These are phyloP conservation scores for Byssochlamys sp. DNA, from an alignment of 2,329 filamentous ascomycete genomes.

Conservation along the genomic window DNA sequence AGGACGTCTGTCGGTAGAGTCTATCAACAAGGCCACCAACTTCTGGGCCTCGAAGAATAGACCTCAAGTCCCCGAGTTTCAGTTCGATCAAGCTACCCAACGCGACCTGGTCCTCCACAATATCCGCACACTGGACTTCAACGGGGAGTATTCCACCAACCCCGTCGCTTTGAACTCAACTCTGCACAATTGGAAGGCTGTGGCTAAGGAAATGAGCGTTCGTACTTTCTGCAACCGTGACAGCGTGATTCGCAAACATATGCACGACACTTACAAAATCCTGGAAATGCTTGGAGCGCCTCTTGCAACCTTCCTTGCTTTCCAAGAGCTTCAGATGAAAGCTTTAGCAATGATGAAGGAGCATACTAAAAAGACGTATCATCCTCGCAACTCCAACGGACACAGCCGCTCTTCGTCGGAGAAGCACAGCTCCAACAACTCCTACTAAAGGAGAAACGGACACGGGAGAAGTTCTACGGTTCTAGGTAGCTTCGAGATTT, in stretches of 20 bases:
- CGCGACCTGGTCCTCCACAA: conserved; percentile 39
- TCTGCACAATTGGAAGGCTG: conserved; percentile 40
- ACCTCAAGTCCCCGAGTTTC: conserved; percentile 42
- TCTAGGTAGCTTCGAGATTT: background rate
- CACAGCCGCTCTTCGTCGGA: conserved; percentile 2
- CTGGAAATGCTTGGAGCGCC: conserved; percentile 42
- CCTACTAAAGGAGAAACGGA: background rate
- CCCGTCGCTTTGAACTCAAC: conserved; percentile 35
- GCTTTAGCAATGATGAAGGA: conserved; percentile 24
- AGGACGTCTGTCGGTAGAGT: conserved; percentile 29
- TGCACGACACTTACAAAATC: conserved; percentile 41
- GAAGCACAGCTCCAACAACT: background rate
- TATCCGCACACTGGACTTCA: conserved; percentile 37
- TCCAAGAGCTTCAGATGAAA: conserved; percentile 29
- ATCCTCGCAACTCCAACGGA: conserved; percentile 7
- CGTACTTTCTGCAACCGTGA: conserved; percentile 44
- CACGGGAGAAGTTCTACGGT: background rate
- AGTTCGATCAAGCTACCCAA: conserved; percentile 45
- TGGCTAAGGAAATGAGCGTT: conserved; percentile 39
- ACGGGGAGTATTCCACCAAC: conserved; percentile 33
- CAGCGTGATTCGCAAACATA: conserved; percentile 39
- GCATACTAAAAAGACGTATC: conserved; percentile 14
- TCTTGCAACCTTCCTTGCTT: conserved; percentile 26
- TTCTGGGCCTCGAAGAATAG: conserved; percentile 40
- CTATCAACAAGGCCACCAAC: conserved; percentile 28